These are phyloP conservation scores for Leptographium procerum DNA, from an alignment of 2,329 filamentous ascomycete species.

Conservation along the genomic window DNA sequence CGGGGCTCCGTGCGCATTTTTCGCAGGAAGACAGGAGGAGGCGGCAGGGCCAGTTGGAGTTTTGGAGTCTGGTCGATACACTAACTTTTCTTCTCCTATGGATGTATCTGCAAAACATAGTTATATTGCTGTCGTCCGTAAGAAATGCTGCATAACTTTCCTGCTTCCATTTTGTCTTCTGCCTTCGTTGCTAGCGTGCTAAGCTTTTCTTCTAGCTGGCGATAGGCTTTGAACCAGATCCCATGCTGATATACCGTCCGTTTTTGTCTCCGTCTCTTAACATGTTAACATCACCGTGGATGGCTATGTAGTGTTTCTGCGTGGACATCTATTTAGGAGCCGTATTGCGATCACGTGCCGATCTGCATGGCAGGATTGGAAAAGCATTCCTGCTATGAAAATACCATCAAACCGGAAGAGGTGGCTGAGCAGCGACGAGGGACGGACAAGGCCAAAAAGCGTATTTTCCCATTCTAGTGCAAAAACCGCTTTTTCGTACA, in stretches of 20 bases:
- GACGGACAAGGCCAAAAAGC: too few relatives aligned
- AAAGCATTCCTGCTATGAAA: background rate
- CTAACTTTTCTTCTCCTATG: background rate
- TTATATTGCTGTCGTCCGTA: background rate
- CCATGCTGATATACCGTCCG: background rate
- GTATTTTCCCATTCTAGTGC: too few relatives aligned
- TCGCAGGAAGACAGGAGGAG: background rate
- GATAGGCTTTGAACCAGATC: background rate
- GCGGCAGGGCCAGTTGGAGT: slow-evolving; percentile 4
- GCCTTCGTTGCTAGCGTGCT: background rate
- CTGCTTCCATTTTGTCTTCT: background rate
- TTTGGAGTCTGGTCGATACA: slow-evolving; percentile 7
- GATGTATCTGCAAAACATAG: background rate
- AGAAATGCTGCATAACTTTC: background rate
- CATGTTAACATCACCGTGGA: too few relatives aligned
- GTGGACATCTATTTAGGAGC: background rate
- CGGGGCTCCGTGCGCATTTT: background rate
- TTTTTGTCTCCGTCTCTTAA: background rate
- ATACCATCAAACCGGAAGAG: background rate
- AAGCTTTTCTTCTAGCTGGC: background rate
- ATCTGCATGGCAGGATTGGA: background rate
- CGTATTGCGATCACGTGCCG: background rate
- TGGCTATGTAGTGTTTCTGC: background rate
- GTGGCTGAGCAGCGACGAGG: too few relatives aligned
- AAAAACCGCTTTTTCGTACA: too few relatives aligned